Evolutionary conservation across 805 yeast species (phyloP).

Genomic region (Maudiozyma turicensis): DNA sequence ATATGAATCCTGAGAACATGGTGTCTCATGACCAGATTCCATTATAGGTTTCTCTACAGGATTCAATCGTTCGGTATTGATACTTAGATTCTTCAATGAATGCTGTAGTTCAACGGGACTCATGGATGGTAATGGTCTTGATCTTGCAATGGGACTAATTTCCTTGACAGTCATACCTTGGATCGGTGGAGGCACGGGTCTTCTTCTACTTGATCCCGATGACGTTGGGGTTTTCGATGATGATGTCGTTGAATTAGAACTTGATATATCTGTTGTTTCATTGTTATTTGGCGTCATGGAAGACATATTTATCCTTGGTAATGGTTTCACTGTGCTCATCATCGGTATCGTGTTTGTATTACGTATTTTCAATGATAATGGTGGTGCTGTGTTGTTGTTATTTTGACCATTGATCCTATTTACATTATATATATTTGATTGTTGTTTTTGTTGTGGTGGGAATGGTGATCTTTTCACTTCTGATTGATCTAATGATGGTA

Average conservation of each 20-base stretch:
- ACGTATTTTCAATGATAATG: not conserved
- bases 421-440: not conserved
- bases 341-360: not conserved
- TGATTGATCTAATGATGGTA: constrained; percentile 24
- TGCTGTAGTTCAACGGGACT: constrained; percentile 4
- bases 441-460: not conserved
- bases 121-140: constrained; percentile 4
- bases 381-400: not conserved
- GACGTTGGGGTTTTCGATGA: constrained; percentile 22
- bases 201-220: constrained; percentile 14
- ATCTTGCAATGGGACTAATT: not conserved
- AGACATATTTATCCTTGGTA: constrained; percentile 8
- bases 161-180: not conserved
- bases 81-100: constrained; percentile 4
- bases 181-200: constrained; percentile 2
- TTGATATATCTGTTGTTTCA: constrained; percentile 4
- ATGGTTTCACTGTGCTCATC: not conserved
- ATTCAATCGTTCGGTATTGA: not conserved
- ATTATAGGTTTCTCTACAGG: not conserved
- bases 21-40: not conserved
- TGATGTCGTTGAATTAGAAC: not conserved
- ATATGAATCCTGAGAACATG: constrained; percentile 17
- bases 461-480: not conserved
- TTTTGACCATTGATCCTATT: not conserved
- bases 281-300: constrained; percentile 23